Evolutionary conservation across 345 rosid species (phyloP).

Genomic region (Combretum micranthum): DNA sequence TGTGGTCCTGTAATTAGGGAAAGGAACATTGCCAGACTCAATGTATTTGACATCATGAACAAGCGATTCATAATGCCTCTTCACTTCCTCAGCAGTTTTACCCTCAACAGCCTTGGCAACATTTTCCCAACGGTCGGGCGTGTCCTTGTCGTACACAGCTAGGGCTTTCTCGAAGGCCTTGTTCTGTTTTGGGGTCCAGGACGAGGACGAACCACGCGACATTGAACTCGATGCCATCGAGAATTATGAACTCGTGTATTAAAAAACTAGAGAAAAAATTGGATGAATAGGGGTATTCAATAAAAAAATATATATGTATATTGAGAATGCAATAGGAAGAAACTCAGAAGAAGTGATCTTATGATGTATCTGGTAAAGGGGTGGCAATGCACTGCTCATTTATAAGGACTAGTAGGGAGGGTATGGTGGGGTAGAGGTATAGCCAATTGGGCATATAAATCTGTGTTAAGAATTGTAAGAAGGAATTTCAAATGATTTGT

Average conservation of each 20-base stretch:
- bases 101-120: slow-evolving; percentile 88
- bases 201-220: slow-evolving; percentile 57
- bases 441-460: slow-evolving; percentile 27
- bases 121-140: slow-evolving; percentile 96
- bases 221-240: slow-evolving; percentile 79
- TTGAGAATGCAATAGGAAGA: slow-evolving; percentile 6
- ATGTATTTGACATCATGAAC: slow-evolving; percentile 66
- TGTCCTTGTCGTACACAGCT: slow-evolving; percentile 84
- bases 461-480: slow-evolving; percentile 16
- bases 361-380: slow-evolving; percentile 41
- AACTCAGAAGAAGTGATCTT: slow-evolving; percentile 12
- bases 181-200: slow-evolving; percentile 87
- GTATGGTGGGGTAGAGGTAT: slow-evolving; percentile 33
- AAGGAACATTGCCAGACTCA: slow-evolving; percentile 79
- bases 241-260: background rate
- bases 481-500: slow-evolving; percentile 54
- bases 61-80: slow-evolving; percentile 69
- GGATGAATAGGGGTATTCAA: slow-evolving; percentile 6
- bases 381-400: slow-evolving; percentile 35
- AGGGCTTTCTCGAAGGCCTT: slow-evolving; percentile 90
- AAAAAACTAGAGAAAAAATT: background rate
- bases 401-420: slow-evolving; percentile 42
- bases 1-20: slow-evolving; percentile 62
- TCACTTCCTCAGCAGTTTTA: slow-evolving; percentile 79
- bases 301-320: too few species aligned